Evolutionary conservation across 495 filamentous ascomycete species (phyloP).

Genomic region (Aspergillus baeticus): DNA sequence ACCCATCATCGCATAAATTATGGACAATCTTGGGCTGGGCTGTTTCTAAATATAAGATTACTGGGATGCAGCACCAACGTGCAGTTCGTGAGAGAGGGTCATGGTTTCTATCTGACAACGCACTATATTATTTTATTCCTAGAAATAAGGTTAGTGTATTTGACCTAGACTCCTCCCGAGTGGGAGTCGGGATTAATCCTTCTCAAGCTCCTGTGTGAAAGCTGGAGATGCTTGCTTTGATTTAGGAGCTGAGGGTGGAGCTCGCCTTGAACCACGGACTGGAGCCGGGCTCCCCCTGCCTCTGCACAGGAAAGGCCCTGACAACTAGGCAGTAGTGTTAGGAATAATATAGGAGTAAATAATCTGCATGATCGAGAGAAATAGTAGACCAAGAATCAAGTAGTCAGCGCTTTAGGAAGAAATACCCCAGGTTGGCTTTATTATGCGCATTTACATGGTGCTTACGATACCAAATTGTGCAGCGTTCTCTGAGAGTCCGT

Average conservation of each 20-base stretch:
- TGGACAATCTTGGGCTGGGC: not conserved
- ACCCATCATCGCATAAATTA: too few species aligned
- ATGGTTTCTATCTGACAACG: too few species aligned
- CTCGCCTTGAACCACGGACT: conserved; percentile 3
- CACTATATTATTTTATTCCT: too few species aligned
- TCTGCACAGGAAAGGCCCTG: not conserved
- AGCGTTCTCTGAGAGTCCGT: too few species aligned
- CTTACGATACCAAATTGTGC: not conserved
- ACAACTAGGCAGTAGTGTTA: conserved; percentile 9
- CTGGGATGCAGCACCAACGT: not conserved
- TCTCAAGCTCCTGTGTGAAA: too few species aligned
- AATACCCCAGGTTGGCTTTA: not conserved
- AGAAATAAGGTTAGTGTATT: too few species aligned
- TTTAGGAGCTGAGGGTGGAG: conserved; percentile 1
- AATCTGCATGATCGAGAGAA: not conserved
- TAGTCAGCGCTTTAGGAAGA: not conserved
- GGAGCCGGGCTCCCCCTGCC: conserved; percentile 2
- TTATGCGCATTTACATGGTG: not conserved
- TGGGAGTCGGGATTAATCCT: too few species aligned
- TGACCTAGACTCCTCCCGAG: too few species aligned
- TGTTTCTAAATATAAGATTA: conserved; percentile 7
- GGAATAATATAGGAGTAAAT: not conserved
- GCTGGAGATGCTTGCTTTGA: not conserved
- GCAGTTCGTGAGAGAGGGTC: too few species aligned
- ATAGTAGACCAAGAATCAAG: not conserved